Base-by-base conservation (phyloP, 2,329 filamentous ascomycete species). In the Cercospora janseana region DNA sequence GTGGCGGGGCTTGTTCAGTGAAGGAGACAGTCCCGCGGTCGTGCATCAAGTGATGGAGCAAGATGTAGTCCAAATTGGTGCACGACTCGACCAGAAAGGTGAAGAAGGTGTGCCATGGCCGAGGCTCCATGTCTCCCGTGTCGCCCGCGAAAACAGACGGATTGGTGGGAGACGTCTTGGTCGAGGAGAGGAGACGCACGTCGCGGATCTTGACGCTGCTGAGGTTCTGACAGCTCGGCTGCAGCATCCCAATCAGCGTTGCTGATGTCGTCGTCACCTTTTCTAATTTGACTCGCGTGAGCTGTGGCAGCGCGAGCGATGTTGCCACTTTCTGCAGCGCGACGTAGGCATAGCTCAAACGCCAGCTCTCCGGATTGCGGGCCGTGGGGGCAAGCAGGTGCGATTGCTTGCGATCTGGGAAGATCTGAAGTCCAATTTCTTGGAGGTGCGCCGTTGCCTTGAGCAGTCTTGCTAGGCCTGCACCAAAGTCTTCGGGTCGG, bases 171-270 rank as follows among this genome's bases (percentile, higher is more conserved):
- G 47, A 43, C n/a, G 28, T 49, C 13, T 48, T 37, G 1, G 50
- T 27, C 3, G 50, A 52, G 27, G 57, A 49, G 0, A 66, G 46
- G 21, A 66, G 60, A 15, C 62, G 60, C 8, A 66, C 55, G 47
- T 65, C 59, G 21, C 63, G 59, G 21, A 66, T 34, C 38, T 66
- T 66, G 24, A 66, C 48, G 49, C 63, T 65, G 13, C 51, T 59
- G 1, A 66, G 54, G 6, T 35, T 41, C 2, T 23, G 1, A 4
- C 52, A 43, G 5, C 52, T 59, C 4, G 64, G 61, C 5, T 15
- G 18, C 3, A 66, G 52, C 24, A 66, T 57, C 5, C 47, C 41
- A 18, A 56, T 41, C 12, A 66, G 51, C 0, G 44, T 58, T 2
- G 31, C 6, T 6, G 62, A 48, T 6, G 56, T 56, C 3, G 62